These are phyloP conservation scores for Conidiobolus incongruus DNA, from an alignment of 371 early-diverging fungal species.

Conservation along the genomic window DNA sequence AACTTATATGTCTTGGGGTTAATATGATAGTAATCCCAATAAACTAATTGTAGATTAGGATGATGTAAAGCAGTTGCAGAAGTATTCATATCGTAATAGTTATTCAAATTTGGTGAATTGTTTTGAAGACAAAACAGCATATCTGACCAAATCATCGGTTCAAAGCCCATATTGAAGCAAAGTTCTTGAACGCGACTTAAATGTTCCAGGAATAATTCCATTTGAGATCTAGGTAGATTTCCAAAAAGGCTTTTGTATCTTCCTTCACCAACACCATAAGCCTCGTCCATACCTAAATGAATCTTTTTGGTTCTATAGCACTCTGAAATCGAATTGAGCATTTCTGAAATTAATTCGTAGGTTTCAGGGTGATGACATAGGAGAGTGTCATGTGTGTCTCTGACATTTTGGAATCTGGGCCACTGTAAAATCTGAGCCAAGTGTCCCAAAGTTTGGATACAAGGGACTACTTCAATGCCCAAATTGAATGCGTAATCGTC, in stretches of 20 bases:
- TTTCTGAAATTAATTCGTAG: conserved; percentile 48
- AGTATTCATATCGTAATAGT: conserved; percentile 22
- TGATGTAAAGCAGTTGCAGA: neutral
- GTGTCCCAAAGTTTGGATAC: conserved; percentile 79
- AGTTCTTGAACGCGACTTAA: conserved; percentile 42
- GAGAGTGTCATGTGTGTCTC: conserved; percentile 62
- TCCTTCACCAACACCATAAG: conserved; percentile 68
- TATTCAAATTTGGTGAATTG: neutral
- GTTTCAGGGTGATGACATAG: conserved; percentile 44
- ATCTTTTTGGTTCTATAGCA: conserved; percentile 51
- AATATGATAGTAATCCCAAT: conserved; percentile 78
- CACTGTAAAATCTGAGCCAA: conserved; percentile 75
- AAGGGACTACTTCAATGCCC: conserved; percentile 75
- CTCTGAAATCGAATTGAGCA: conserved; percentile 33
- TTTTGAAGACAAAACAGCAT: conserved; percentile 15
- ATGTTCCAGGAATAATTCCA: conserved; percentile 65
- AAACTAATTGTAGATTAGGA: conserved; percentile 35
- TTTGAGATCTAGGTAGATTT: conserved; percentile 30
- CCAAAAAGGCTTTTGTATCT: conserved; percentile 52
- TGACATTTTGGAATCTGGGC: conserved; percentile 49
- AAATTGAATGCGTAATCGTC: conserved; percentile 56
- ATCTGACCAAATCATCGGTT: conserved; percentile 78
- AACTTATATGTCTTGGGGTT: conserved; percentile 33
- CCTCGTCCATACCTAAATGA: conserved; percentile 74
- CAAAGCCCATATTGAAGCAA: conserved; percentile 26